These are phyloP conservation scores for Juncus effusus DNA, from an alignment of 176 grass and related monocot genomes.

Conservation along the genomic window DNA sequence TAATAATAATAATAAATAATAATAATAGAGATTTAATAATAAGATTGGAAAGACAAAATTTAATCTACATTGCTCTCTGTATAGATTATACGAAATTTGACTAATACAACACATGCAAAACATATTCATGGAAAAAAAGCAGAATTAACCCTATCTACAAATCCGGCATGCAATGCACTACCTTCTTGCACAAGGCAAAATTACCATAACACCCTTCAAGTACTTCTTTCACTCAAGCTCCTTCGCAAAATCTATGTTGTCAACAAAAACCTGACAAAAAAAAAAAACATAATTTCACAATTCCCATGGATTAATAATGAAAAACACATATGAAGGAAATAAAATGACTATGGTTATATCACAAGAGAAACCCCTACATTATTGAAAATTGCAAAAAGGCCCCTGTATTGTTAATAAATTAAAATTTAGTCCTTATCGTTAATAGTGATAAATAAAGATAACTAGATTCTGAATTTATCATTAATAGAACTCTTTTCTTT, in stretches of 20 bases:
- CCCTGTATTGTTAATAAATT: no score
- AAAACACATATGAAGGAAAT: not conserved
- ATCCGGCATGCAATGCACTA: constrained; percentile 8
- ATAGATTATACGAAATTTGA: constrained; percentile 10
- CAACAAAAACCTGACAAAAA: constrained; percentile 67
- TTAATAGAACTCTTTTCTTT: no score
- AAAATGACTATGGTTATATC: no score
- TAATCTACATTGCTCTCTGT: constrained; percentile 23
- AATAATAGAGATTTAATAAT: no score
- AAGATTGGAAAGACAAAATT: not conserved
- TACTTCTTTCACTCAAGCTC: constrained; percentile 56
- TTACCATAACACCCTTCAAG: constrained; percentile 8
- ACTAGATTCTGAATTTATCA: no score
- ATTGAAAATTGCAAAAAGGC: no score
- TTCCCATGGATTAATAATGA: not conserved
- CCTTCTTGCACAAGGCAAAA: constrained; percentile 12
- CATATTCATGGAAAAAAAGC: constrained; percentile 8
- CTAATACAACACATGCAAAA: constrained; percentile 9
- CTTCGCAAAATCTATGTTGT: constrained; percentile 90
- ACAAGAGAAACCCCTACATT: no score
- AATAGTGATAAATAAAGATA: no score
- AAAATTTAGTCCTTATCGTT: no score
- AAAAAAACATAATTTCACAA: constrained; percentile 3
- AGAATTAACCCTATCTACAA: constrained; percentile 24
- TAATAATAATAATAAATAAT: no score